Evolutionary conservation across 257 asterid species (phyloP), one percentile per base, ranked within the genome.

Genomic region (Jacaranda copaia): DNA sequence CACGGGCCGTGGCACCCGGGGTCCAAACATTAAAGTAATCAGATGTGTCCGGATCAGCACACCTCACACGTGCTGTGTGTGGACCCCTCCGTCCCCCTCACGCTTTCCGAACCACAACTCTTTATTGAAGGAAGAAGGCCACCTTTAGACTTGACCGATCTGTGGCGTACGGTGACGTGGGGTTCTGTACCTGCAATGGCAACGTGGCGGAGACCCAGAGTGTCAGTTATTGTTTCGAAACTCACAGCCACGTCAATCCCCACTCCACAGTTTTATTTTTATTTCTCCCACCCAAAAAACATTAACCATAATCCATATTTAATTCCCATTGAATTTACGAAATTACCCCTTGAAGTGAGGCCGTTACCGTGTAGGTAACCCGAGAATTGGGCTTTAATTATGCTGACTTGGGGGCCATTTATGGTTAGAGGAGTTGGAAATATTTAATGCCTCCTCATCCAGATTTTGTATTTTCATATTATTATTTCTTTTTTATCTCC

Each of bases 61-160:
- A 79, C 79, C 77, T 71, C 81, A 69, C 96, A 88, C 90, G 89
- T 88, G 96, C 84, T 82, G 46, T 68, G 52, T 5, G 32, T 14
- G 86, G 88, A 75, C 18, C 88, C 88, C 78, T 10, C 72, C 32
- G 32, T 25, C 16, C 38, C 66, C 71, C 63, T 82, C 86, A 77
- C 83, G 75, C 70, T 76, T 74, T 82, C 53, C 70, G 72, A 79
- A 76, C 78, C 75, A 51, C 77, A 46, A 38, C 62, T 5, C 36
- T 8, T 55, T n/a, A n/a, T n/a, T n/a, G n/a, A 32, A 43, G 5
- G 10, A 8, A 72, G 11, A 11, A 19, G 4, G 8, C 43, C 49
- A 13, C 42, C 32, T 25, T 25, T 49, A 43, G 57, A 72, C 69
- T 79, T 83, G 74, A 76, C 71, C 74, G 20, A 39, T 72, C 77